These are phyloP conservation scores for Lasiodiplodia citricola DNA, from an alignment of 2,329 filamentous ascomycete genomes.

Conservation along the genomic window DNA sequence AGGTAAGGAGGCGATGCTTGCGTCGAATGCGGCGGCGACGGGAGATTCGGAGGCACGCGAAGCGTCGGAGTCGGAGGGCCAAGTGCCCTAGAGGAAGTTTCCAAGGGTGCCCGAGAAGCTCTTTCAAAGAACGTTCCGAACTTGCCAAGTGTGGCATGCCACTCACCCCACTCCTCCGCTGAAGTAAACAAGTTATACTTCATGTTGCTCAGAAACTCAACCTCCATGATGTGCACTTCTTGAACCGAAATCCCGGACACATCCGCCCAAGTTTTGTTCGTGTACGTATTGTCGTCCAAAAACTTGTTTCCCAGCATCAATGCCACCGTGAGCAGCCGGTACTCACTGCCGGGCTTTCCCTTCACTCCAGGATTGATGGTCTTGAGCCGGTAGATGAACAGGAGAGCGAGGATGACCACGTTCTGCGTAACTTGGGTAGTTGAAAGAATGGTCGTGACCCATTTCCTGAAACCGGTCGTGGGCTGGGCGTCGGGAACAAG, in stretches of 20 bases:
- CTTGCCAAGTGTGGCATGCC: conserved; percentile 81
- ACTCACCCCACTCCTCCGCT: conserved; percentile 82
- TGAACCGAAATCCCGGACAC: conserved; percentile 92
- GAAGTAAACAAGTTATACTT: conserved; percentile 90
- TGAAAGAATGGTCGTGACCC: conserved; percentile 87
- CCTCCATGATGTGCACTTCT: conserved; percentile 99
- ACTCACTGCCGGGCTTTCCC: conserved; percentile 92
- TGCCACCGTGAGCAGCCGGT: conserved; percentile 87
- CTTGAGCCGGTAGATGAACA: conserved; percentile 94
- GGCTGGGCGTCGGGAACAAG: conserved; percentile 77
- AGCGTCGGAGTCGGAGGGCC: conserved; percentile 41
- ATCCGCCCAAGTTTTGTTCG: conserved; percentile 99
- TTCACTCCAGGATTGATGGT: conserved; percentile 86
- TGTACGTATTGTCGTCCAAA: conserved; percentile 98
- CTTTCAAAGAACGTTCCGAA: conserved; percentile 84
- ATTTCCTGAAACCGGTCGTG: conserved; percentile 83
- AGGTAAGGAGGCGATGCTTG: conserved; percentile 57
- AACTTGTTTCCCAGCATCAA: conserved; percentile 99
- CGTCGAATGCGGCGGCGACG: conserved; percentile 57
- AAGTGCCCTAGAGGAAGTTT: conserved; percentile 44
- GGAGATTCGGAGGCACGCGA: conserved; percentile 52
- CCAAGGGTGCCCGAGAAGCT: conserved; percentile 58
- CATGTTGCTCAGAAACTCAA: conserved; percentile 99
- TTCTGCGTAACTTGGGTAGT: conserved; percentile 97
- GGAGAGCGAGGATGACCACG: conserved; percentile 84